phyloP scores from a whole-genome alignment of 1,284 basidiomycete genomes.

The Pseudozyma hubeiensis region DNA sequence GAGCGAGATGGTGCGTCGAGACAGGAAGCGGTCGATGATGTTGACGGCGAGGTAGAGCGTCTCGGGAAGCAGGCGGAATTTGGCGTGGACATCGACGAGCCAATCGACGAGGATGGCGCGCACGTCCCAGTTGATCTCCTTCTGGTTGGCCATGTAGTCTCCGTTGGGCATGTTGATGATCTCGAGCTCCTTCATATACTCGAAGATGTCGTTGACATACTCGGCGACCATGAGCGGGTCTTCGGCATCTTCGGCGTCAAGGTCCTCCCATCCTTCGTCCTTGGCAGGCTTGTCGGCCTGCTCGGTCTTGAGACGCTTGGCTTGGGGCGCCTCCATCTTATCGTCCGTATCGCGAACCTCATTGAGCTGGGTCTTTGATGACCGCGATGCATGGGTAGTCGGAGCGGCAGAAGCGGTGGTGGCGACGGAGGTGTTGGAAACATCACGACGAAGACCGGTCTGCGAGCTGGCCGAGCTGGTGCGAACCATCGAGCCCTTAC shows the following conservation, averaged over 20 bases:
- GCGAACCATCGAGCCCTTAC: constrained; percentile 43
- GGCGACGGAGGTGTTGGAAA: constrained; percentile 17
- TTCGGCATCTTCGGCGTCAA: constrained; percentile 91
- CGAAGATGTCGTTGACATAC: constrained; percentile 93
- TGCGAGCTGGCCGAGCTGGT: constrained; percentile 41
- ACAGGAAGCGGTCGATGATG: constrained; percentile 96
- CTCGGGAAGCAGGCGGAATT: constrained; percentile 93
- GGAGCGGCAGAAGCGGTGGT: not conserved
- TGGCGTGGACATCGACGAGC: constrained; percentile 94
- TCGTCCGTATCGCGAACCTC: constrained; percentile 40
- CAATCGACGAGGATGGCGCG: constrained; percentile 94
- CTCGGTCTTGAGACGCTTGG: constrained; percentile 55
- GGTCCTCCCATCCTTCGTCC: constrained; percentile 79
- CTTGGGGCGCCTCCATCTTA: constrained; percentile 49
- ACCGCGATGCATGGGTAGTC: constrained; percentile 13
- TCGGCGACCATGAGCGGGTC: constrained; percentile 97
- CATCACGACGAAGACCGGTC: constrained; percentile 35
- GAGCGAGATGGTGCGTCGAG: constrained; percentile 86
- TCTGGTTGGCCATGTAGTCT: constrained; percentile 64
- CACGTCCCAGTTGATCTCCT: constrained; percentile 65
- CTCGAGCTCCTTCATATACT: constrained; percentile 83
- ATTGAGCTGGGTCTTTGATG: constrained; percentile 41
- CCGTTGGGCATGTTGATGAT: constrained; percentile 69
- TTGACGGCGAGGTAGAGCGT: constrained; percentile 95
- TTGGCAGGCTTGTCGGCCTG: constrained; percentile 65